Evolutionary conservation across 306 rosid genomes (phyloP), one percentile per base, ranked within the genome.

Genomic region (Cucurbita pepo): DNA sequence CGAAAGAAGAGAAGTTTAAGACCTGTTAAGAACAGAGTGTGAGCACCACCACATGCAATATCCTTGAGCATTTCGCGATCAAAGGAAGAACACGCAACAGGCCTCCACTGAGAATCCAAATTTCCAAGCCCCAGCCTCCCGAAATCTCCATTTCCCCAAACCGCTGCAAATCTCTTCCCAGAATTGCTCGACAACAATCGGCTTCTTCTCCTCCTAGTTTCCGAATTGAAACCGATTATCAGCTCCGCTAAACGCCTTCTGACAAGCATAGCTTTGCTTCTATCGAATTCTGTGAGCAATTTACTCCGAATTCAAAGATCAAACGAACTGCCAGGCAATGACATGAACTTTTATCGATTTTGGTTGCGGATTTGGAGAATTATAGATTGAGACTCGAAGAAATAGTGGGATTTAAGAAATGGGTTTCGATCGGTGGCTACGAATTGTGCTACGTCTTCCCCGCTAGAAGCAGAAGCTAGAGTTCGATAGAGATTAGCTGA

Each of bases 41-140:
- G 98, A 84, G 98, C 98, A 58, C 98, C 98, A 34, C 98, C 98
- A 79, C 98, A 93, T 48, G 98, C 85, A 76, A 93, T 80, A 72
- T 89, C 83, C 43, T 81, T 72, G 9, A 86, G 84, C 50, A 54
- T 76, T 77, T 84, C 84, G 61, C 75, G 71, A 3, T 19, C 81
- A 66, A 93, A 83, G 1, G 89, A 73, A 15, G 96, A 75, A 76
- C 88, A 84, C 36, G 77, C 40, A 1, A 81, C 81, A n/a, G 98
- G 97, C 18, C 22, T 81, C 97, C 97, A 93, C 71, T 86, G 98
- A 72, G 98, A 93, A 59, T 81, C 83, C 85, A 90, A 80, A 75
- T 57, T 74, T 9, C 97, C 91, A 8, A 87, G 86, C 36, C 98
- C 98, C 40, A 90, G 86, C 76, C 98, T 84, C 3, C 98, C 97